Conservation (phyloP, 2,329 filamentous ascomycete species). For the Fusarium protoensiforme region DNA sequence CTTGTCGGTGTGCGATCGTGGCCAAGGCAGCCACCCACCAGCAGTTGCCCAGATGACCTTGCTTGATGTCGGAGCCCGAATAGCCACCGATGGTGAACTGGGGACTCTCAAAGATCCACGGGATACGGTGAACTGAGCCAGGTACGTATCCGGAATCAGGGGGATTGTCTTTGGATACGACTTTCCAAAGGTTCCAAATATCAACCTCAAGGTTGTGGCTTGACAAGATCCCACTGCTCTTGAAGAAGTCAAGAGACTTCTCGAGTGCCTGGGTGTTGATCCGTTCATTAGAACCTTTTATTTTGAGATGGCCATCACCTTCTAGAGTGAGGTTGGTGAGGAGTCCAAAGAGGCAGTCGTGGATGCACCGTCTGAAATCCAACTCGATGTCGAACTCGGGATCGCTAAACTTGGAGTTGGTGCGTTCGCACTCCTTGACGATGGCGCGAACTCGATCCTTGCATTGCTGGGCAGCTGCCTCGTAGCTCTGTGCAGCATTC, state of each 20-base stretch:
- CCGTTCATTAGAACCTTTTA: neutral
- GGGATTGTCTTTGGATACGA: conserved; percentile 10
- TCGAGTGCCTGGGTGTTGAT: conserved; percentile 16
- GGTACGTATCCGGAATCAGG: conserved; percentile 34
- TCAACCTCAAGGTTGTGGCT: conserved; percentile 28
- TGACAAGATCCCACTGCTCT: conserved; percentile 18
- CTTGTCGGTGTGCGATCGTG: conserved; percentile 73
- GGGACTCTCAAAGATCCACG: conserved; percentile 56
- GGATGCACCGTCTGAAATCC: conserved; percentile 47
- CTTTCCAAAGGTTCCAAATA: conserved; percentile 19
- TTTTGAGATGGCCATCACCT: conserved; percentile 22
- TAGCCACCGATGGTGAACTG: conserved; percentile 55
- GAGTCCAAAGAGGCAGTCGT: conserved; percentile 54
- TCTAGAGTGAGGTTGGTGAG: conserved; percentile 1
- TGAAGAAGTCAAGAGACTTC: conserved; percentile 23
- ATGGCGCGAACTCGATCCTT: conserved; percentile 53
- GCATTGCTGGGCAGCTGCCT: conserved; percentile 54
- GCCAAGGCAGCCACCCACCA: conserved; percentile 79
- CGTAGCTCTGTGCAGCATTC: conserved; percentile 56
- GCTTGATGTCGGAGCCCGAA: conserved; percentile 55
- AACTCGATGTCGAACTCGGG: conserved; percentile 57
- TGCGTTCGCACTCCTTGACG: conserved; percentile 55
- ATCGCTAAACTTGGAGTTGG: conserved; percentile 59
- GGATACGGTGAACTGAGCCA: conserved; percentile 55
- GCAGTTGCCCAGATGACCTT: conserved; percentile 70